phyloP scores from a whole-genome alignment of 306 rosid species.

The Trichosanthes cucumerina region DNA sequence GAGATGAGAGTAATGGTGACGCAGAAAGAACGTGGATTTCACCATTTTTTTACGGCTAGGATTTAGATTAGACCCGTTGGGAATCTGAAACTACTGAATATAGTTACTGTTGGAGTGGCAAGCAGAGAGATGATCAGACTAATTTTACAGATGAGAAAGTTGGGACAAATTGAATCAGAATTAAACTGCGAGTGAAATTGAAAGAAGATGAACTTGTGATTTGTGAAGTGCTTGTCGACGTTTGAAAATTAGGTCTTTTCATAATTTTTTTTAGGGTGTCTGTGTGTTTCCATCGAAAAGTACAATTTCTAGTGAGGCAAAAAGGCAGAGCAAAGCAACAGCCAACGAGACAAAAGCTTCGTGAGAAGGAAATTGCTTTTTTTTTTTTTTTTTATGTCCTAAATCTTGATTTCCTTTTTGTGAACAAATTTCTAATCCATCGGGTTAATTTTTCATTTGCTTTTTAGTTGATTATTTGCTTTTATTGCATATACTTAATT shows the following conservation, averaged over 20 bases:
- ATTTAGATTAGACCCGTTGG: constrained; percentile 27
- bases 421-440: background rate
- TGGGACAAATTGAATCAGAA: background rate
- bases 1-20: constrained; percentile 44
- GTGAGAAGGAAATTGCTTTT: background rate
- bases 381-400: background rate
- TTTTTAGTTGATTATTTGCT: too few species aligned
- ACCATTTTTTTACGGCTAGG: constrained; percentile 42
- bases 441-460: background rate
- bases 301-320: background rate
- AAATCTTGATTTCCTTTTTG: background rate
- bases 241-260: background rate
- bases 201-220: background rate
- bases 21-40: constrained; percentile 51
- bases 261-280: background rate
- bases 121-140: background rate
- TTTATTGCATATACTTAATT: too few species aligned
- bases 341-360: background rate
- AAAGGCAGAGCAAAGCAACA: background rate
- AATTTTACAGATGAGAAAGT: background rate
- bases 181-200: background rate
- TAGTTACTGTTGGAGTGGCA: constrained; percentile 16
- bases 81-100: constrained; percentile 18
- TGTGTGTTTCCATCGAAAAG: background rate
- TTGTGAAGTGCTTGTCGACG: background rate